Conservation (phyloP, 2,329 filamentous ascomycete genomes). For the Uncinocarpus reesii region DNA sequence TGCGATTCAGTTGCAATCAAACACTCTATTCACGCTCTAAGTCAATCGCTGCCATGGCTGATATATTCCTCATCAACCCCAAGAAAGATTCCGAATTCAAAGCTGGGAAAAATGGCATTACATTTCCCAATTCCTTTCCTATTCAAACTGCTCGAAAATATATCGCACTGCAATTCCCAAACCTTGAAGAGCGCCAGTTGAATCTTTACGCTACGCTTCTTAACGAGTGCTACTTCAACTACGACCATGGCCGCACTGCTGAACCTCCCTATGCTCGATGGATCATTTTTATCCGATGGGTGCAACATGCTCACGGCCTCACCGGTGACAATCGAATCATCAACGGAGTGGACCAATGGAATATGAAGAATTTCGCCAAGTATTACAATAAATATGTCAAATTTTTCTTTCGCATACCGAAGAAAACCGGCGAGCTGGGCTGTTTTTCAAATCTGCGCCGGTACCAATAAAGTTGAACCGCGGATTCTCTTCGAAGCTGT, state of each 20-base stretch:
- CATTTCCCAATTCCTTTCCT: constrained; percentile 2
- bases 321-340: neutral
- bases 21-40: neutral
- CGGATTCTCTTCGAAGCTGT: constrained; percentile 4
- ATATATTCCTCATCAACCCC: constrained; percentile 3
- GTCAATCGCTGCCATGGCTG: neutral
- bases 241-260: neutral
- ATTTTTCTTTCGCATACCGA: constrained; percentile 1
- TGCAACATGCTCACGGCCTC: constrained; percentile 3
- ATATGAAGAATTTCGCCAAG: constrained; percentile 2
- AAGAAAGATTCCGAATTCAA: constrained; percentile 6
- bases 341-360: constrained; percentile 1
- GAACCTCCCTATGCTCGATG: constrained; percentile 4
- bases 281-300: constrained; percentile 1
- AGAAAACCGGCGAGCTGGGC: constrained; percentile 6
- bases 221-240: constrained; percentile 1
- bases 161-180: constrained; percentile 6
- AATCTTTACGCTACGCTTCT: constrained; percentile 4
- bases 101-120: neutral
- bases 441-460: constrained; percentile 8
- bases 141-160: constrained; percentile 6
- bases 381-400: constrained; percentile 7
- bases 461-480: neutral
- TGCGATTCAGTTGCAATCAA: no score
- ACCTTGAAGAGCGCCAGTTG: constrained; percentile 2